A percentile compares a stretch with the other conserved stretches of the same genome.
Evolutionary conservation across 1,284 basidiomycete species (phyloP).

Genomic region (Golubevia sp.): DNA sequence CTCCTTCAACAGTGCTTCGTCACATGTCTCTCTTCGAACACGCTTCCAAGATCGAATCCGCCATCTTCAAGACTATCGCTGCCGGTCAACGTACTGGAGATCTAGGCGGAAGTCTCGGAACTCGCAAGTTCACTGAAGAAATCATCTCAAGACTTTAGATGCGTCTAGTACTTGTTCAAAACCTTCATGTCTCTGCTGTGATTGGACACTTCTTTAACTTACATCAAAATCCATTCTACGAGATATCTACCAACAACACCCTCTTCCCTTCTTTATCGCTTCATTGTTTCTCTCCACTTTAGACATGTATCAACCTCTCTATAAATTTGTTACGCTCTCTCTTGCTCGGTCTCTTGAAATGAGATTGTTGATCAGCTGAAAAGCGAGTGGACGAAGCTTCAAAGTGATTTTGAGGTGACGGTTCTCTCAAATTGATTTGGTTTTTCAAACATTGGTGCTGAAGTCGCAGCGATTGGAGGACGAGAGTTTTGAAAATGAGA

Average conservation of each 20-base stretch:
- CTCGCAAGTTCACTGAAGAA: conserved; percentile 48
- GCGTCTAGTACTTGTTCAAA: conserved; percentile 8
- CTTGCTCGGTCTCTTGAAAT: no score
- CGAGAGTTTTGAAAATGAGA: no score
- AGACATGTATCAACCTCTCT: no score
- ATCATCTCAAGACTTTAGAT: conserved; percentile 22
- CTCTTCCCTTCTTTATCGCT: no score
- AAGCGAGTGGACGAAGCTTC: no score
- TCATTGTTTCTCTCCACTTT: no score
- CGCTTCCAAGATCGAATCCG: conserved; percentile 89
- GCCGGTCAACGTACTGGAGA: conserved; percentile 48
- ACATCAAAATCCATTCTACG: not conserved
- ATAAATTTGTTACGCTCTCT: no score
- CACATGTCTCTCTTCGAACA: conserved; percentile 90
- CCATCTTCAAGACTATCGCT: conserved; percentile 64
- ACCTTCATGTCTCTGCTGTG: not conserved
- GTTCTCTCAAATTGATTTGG: no score
- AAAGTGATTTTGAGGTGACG: no score
- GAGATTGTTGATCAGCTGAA: no score
- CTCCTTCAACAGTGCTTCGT: conserved; percentile 64
- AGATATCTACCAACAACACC: not conserved
- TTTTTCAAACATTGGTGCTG: no score
- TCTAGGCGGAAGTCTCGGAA: conserved; percentile 56
- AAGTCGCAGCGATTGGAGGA: no score
- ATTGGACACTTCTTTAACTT: conserved; percentile 6